A percentile compares a stretch with the other conserved stretches of the same genome.
phyloP scores from a whole-genome alignment of 1,284 basidiomycete genomes.

The Peniophora sp. region DNA sequence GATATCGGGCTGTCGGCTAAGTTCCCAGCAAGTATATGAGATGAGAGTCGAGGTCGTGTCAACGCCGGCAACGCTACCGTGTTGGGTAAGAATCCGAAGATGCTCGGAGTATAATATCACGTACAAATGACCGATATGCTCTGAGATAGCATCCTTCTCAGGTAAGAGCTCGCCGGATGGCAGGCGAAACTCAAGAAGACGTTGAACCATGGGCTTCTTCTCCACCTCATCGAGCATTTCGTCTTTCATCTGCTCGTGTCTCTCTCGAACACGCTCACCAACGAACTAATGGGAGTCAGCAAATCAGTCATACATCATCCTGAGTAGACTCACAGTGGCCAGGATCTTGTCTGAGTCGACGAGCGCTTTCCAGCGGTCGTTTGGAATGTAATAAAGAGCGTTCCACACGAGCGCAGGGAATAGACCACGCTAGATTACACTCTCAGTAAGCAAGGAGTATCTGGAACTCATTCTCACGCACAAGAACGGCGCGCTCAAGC shows the following conservation, averaged over 20 bases:
- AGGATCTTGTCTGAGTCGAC: neutral
- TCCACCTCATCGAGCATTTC: neutral
- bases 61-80: slow-evolving; percentile 18
- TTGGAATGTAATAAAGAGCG: neutral
- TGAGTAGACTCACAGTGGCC: neutral
- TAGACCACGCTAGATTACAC: neutral
- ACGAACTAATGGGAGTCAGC: neutral
- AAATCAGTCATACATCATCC: no score
- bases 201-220: neutral
- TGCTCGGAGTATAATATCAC: no score
- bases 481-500: neutral
- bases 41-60: slow-evolving; percentile 15
- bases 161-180: neutral
- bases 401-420: neutral
- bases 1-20: slow-evolving; percentile 14
- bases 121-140: neutral
- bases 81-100: no score
- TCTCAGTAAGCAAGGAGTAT: neutral
- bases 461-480: neutral
- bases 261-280: neutral
- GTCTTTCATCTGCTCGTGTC: neutral
- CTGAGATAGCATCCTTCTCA: neutral
- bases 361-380: neutral
- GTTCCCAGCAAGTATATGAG: slow-evolving; percentile 15
- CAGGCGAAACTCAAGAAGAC: neutral